Percentiles rank a stretch among this genome's conserved stretches.
phyloP scores from a whole-genome alignment of 148 eudicot genomes.

The Arctostaphylos glauca region DNA sequence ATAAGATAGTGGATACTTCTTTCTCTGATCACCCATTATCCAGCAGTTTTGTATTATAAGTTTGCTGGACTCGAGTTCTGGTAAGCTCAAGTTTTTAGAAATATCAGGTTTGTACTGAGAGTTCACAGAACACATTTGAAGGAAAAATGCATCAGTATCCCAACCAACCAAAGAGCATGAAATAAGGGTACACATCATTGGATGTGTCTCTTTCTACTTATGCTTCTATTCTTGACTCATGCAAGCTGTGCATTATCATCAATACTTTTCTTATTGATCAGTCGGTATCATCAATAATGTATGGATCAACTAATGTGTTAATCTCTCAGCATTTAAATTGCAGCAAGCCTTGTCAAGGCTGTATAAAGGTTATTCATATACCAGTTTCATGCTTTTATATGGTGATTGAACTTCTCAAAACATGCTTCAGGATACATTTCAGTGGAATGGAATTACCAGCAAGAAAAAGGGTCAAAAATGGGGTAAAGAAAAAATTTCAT shows the following conservation, averaged over 20 bases:
- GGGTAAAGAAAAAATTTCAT: slow-evolving; percentile 21
- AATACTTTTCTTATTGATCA: too few species aligned
- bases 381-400: neutral
- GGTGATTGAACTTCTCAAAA: slow-evolving; percentile 5
- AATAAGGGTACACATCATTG: neutral
- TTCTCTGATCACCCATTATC: neutral
- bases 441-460: slow-evolving; percentile 31
- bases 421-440: slow-evolving; percentile 21
- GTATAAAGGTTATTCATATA: neutral
- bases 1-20: neutral
- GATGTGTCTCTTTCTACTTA: neutral
- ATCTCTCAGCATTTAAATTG: neutral
- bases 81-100: neutral
- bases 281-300: neutral
- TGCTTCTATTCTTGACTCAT: slow-evolving; percentile 1
- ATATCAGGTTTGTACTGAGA: neutral
- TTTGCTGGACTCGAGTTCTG: neutral
- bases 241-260: neutral
- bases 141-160: neutral
- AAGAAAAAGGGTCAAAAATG: slow-evolving; percentile 34
- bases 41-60: neutral
- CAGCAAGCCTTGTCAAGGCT: neutral
- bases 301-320: neutral
- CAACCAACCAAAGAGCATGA: neutral
- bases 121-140: neutral